Conservation (phyloP, 305 asterid genomes). For the Rubia peregrina region DNA sequence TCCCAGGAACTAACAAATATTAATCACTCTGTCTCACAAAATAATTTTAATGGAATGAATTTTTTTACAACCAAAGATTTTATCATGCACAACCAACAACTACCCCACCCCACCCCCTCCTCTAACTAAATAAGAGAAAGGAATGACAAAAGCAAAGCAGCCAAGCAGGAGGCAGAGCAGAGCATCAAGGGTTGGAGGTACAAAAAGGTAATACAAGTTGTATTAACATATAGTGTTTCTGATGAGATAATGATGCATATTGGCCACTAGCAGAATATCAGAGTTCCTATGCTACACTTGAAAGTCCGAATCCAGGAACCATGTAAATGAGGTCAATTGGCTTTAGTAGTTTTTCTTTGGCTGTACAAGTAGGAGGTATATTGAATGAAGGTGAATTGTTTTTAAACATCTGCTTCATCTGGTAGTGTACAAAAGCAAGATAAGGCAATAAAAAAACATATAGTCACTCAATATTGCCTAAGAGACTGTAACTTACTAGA, state of each 20-base stretch:
- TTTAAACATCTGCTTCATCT: not conserved
- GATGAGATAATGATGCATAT: not conserved
- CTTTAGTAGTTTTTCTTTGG: not conserved
- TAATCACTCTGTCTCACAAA: not conserved
- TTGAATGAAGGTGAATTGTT: not conserved
- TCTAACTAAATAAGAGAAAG: not conserved
- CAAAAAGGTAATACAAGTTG: not conserved
- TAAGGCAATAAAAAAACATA: not conserved
- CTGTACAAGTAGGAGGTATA: not conserved
- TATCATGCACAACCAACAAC: not conserved
- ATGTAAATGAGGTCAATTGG: not conserved
- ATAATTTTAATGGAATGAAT: not conserved
- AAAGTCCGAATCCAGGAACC: not conserved
- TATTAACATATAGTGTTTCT: not conserved
- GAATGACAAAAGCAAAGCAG: not conserved
- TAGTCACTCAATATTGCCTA: not conserved
- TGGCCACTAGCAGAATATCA: not conserved
- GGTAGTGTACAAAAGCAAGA: not conserved
- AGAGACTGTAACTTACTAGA: not conserved
- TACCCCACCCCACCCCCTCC: no score
- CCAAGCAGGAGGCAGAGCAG: not conserved
- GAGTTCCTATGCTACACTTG: not conserved
- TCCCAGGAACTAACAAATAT: not conserved
- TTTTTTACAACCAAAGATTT: not conserved
- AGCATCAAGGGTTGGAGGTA: not conserved